Conservation (phyloP, 2,329 filamentous ascomycete species). For the Ascocoryne sarcoides region DNA sequence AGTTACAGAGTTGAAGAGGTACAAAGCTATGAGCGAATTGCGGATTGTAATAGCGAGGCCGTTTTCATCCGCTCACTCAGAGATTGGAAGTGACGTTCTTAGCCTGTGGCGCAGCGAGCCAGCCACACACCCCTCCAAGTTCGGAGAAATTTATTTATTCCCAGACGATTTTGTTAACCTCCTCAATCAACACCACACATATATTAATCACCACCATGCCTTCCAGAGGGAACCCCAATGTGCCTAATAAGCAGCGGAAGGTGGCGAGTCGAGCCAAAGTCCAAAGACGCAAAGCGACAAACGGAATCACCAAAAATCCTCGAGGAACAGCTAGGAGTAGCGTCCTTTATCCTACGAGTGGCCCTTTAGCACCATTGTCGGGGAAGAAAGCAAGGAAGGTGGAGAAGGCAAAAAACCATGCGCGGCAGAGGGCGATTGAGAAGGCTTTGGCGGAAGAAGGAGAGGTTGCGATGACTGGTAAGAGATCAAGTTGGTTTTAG, state of each 20-base stretch:
- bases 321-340: conserved; percentile 24
- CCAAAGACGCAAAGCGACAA: conserved; percentile 24
- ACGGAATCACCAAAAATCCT: conserved; percentile 25
- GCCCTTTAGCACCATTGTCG: conserved; percentile 25
- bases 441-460: conserved; percentile 26
- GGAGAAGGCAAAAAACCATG: conserved; percentile 26
- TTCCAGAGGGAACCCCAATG: conserved; percentile 29
- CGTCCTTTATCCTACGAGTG: conserved; percentile 27
- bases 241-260: conserved; percentile 27
- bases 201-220: conserved; percentile 22
- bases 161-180: too few relatives aligned
- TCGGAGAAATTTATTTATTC: too few relatives aligned
- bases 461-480: conserved; percentile 29
- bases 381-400: conserved; percentile 29
- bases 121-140: not conserved
- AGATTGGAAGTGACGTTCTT: not conserved
- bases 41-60: too few relatives aligned
- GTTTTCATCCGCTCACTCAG: too few relatives aligned
- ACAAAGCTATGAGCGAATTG: too few relatives aligned
- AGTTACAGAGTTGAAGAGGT: too few relatives aligned
- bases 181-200: not conserved
- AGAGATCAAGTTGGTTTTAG: not conserved
- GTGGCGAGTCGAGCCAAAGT: conserved; percentile 25
- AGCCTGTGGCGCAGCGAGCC: not conserved
- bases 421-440: conserved; percentile 25